These are phyloP conservation scores for Ulvella scutata DNA, from an alignment of 139 green algal genomes.

Conservation along the genomic window DNA sequence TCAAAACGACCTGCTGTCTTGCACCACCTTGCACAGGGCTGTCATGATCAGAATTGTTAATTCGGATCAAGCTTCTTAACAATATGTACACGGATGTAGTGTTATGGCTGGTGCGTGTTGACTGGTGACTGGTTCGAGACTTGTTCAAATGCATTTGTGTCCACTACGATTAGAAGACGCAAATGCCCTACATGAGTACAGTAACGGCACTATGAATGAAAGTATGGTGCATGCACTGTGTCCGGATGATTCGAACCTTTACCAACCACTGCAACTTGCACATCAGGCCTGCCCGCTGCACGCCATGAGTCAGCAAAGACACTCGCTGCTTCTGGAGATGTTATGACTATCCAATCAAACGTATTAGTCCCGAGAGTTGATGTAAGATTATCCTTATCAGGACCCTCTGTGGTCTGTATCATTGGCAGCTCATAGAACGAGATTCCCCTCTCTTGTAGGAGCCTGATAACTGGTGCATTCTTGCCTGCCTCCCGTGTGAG, in stretches of 20 bases:
- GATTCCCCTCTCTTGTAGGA: constrained; percentile 25
- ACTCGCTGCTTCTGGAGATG: constrained; percentile 63
- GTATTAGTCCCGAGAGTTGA: constrained; percentile 5
- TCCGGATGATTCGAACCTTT: not conserved
- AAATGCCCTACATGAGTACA: too few species aligned
- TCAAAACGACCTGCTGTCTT: too few species aligned
- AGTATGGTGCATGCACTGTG: not conserved
- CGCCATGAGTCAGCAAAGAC: constrained; percentile 74
- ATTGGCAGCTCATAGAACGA: constrained; percentile 59
- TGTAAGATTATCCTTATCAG: constrained; percentile 41
- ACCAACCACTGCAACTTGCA: not conserved
- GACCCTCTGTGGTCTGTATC: constrained; percentile 49
- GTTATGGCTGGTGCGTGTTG: too few species aligned
- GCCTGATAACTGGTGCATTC: constrained; percentile 51
- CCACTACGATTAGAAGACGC: too few species aligned
- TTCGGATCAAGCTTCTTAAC: too few species aligned
- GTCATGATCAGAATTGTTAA: too few species aligned
- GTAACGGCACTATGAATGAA: not conserved
- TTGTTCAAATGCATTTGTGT: too few species aligned
- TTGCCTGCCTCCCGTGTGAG: constrained; percentile 74
- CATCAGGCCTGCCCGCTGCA: constrained; percentile 35
- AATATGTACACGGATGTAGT: too few species aligned
- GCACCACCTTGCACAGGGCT: too few species aligned
- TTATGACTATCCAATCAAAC: constrained; percentile 70
- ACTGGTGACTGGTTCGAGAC: too few species aligned